A percentile compares a stretch with the other conserved stretches of the same genome.
phyloP scores from a whole-genome alignment of 208 protist genomes.

The Crithidia fasciculata region DNA sequence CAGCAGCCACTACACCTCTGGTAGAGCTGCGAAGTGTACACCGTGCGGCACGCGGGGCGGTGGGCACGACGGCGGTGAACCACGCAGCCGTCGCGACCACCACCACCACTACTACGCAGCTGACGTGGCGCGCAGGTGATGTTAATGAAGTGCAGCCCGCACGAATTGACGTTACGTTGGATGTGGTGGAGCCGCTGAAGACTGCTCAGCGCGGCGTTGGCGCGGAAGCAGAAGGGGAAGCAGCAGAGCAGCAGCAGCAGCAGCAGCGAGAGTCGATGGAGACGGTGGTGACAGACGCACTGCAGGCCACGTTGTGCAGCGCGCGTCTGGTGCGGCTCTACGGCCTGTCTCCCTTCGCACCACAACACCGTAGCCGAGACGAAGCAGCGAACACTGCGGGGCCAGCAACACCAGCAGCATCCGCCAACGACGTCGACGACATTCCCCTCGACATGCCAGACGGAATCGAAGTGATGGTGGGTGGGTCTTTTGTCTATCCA shows the following conservation, averaged over 20 bases:
- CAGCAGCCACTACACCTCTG: neutral
- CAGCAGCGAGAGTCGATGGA: neutral
- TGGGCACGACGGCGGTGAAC: too few relatives aligned
- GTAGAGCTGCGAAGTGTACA: neutral
- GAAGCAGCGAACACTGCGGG: neutral
- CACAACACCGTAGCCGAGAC: neutral
- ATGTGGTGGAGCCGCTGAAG: conserved; percentile 17
- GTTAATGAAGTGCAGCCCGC: neutral
- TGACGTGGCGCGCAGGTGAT: conserved; percentile 13
- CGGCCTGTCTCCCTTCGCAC: conserved; percentile 8
- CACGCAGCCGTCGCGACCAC: neutral
- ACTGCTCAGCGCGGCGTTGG: too few relatives aligned
- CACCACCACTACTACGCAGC: neutral
- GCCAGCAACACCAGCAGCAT: neutral
- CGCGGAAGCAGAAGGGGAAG: neutral
- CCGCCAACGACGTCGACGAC: neutral
- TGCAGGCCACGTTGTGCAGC: conserved; percentile 30
- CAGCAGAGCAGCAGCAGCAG: too few relatives aligned
- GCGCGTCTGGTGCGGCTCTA: conserved; percentile 22
- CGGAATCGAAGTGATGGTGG: conserved; percentile 25
- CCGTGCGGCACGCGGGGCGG: neutral
- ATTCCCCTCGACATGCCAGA: conserved; percentile 25
- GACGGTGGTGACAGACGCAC: conserved; percentile 11
- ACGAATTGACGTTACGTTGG: conserved; percentile 17
- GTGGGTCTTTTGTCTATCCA: neutral